Percentiles rank a stretch among this genome's conserved stretches.
phyloP scores from a whole-genome alignment of 2,329 filamentous ascomycete species.

The Xylaria sp. region DNA sequence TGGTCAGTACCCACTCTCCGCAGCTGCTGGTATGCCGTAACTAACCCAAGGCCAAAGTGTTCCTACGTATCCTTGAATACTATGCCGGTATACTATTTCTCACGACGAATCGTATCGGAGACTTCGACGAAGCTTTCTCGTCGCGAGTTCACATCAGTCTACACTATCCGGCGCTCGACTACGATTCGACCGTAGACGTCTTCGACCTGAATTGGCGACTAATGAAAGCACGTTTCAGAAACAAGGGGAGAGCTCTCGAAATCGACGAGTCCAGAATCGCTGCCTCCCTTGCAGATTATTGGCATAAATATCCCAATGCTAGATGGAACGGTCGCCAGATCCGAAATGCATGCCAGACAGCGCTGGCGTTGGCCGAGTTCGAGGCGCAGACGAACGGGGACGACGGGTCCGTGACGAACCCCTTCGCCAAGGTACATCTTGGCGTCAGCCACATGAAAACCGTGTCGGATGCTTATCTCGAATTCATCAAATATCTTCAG shows the following conservation, averaged over 20 bases:
- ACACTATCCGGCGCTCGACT: conserved; percentile 47
- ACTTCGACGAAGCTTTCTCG: conserved; percentile 56
- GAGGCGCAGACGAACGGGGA: conserved; percentile 15
- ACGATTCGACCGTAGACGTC: conserved; percentile 29
- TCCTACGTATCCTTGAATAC: conserved; percentile 53
- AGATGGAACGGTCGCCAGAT: conserved; percentile 46
- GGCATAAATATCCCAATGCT: neutral
- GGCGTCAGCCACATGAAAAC: conserved; percentile 25
- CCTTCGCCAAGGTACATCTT: conserved; percentile 3
- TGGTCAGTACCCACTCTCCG: conserved; percentile 27
- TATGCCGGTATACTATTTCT: conserved; percentile 54
- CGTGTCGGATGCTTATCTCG: conserved; percentile 17
- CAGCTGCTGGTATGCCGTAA: neutral
- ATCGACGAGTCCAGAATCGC: conserved; percentile 18
- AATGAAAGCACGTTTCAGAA: conserved; percentile 29
- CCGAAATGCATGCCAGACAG: conserved; percentile 44
- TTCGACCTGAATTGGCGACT: conserved; percentile 35
- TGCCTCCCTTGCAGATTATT: neutral
- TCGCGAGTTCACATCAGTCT: conserved; percentile 53
- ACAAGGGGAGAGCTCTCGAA: conserved; percentile 6
- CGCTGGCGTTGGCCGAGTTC: conserved; percentile 38
- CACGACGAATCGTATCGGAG: conserved; percentile 56
- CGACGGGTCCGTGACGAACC: conserved; percentile 13
- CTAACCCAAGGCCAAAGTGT: conserved; percentile 42
- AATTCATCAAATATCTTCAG: conserved; percentile 23